Evolutionary conservation across 225 moss, liverwort and hornwort species (phyloP).

Genomic region (Physcomitrium patens): DNA sequence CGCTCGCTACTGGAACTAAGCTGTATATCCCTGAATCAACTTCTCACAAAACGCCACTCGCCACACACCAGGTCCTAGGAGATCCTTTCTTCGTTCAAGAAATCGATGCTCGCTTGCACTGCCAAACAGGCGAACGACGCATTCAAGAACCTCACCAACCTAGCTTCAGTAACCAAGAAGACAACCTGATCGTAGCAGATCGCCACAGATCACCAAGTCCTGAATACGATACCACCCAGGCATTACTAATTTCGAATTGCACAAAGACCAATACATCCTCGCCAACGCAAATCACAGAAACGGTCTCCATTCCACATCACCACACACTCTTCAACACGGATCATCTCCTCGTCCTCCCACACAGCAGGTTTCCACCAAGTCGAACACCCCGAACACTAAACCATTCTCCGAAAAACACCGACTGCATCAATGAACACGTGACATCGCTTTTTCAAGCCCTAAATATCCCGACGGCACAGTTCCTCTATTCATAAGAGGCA

Average conservation of each 20-base stretch:
- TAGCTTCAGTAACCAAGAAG: too few species aligned
- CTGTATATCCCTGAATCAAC: constrained; percentile 24
- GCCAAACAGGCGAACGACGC: too few species aligned
- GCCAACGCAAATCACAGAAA: background rate
- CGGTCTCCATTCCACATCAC: background rate
- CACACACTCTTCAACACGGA: background rate
- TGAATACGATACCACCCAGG: too few species aligned
- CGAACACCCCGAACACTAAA: background rate
- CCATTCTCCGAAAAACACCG: background rate
- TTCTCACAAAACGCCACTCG: constrained; percentile 6
- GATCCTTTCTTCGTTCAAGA: too few species aligned
- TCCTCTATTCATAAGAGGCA: background rate
- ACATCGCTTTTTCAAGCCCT: background rate
- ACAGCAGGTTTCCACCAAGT: constrained; percentile 19
- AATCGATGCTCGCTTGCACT: too few species aligned
- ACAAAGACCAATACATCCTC: background rate
- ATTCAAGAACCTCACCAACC: too few species aligned
- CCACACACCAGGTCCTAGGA: background rate
- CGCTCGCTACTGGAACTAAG: constrained; percentile 13
- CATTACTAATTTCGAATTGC: too few species aligned
- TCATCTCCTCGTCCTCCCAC: constrained; percentile 5
- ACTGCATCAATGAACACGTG: background rate
- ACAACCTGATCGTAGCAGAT: too few species aligned
- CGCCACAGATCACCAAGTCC: too few species aligned
- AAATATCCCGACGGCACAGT: background rate